These are phyloP conservation scores for Kodamaea derodonti DNA, from an alignment of 1,139 yeast genomes.

Conservation along the genomic window DNA sequence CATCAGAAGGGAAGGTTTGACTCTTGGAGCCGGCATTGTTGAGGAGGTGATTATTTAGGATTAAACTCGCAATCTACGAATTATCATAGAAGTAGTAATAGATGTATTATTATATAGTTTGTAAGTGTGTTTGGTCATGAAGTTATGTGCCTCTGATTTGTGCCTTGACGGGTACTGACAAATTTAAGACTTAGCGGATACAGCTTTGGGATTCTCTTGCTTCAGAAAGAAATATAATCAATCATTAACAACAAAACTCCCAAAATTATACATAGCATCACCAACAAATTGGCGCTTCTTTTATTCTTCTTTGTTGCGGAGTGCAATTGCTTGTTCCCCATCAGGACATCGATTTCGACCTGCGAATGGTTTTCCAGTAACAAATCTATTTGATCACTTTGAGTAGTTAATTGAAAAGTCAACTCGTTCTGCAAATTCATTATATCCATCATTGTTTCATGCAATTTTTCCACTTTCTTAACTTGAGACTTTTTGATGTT, in stretches of 20 bases:
- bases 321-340: conserved; percentile 71
- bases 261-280: conserved; percentile 55
- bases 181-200: neutral
- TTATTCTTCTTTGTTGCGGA: conserved; percentile 72
- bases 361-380: conserved; percentile 70
- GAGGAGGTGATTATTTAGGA: conserved; percentile 9
- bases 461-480: conserved; percentile 65
- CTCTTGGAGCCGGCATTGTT: conserved; percentile 84
- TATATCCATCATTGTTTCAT: conserved; percentile 75
- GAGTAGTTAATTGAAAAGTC: conserved; percentile 69
- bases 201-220: no score
- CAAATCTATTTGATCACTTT: conserved; percentile 66
- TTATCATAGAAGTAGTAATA: neutral
- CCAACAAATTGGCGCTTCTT: conserved; percentile 63
- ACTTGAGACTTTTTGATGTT: conserved; percentile 62
- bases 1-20: conserved; percentile 77
- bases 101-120: no score
- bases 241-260: conserved; percentile 62
- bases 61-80: neutral
- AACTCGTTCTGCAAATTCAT: conserved; percentile 76
- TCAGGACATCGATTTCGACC: conserved; percentile 61
- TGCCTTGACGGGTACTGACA: neutral
- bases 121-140: no score
- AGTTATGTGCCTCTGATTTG: no score
- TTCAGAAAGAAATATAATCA: conserved; percentile 48